Base-by-base conservation (phyloP, 805 yeast genomes). In the Kodamaea sagamina region DNA sequence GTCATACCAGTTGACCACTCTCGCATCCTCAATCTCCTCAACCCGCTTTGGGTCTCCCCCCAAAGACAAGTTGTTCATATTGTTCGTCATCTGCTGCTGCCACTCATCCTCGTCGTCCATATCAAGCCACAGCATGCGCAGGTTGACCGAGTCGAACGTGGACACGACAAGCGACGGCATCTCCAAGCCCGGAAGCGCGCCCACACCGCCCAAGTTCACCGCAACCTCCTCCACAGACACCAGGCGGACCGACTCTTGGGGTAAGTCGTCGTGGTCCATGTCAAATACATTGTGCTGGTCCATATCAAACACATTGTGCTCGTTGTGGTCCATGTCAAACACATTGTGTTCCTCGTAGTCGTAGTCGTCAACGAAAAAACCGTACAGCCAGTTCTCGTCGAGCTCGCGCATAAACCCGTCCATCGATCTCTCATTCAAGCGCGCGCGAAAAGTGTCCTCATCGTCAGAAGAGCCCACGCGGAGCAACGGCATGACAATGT, bases 281-380 rank as follows among this genome's bases (percentile, higher is more conserved):
- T 54, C 68, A 53, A 68, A 68, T 54, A 68, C 65, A 34, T 63
- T 67, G 19, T 13, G 7, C 5, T 42, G n/a, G n/a, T n/a, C n/a
- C n/a, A n/a, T 57, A 46, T 54, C 68, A 53, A 68, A 68, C 54
- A 68, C 65, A 34, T 63, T 67, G 19, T 13, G 7, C n/a, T 59
- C 62, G 38, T 58, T 61, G 42, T 65, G 65, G 39, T 68, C 65
- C 61, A 61, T 57, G 47, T 54, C 68, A 53, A 68, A 68, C 54
- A 68, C 65, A 34, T 63, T 67, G 19, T 13, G 7, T 8, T 42
- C 36, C 11, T 47, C 47, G 8, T 21, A 21, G 13, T 46, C 76
- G 17, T 17, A 41, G 46, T 76, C 79, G 52, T 74, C 78, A 15
- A 71, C 53, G 4, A 73, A 72, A 44, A 72, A 68, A 11, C 81